phyloP scores from a whole-genome alignment of 495 filamentous ascomycete species.

The Hypoxylon lenormandii region DNA sequence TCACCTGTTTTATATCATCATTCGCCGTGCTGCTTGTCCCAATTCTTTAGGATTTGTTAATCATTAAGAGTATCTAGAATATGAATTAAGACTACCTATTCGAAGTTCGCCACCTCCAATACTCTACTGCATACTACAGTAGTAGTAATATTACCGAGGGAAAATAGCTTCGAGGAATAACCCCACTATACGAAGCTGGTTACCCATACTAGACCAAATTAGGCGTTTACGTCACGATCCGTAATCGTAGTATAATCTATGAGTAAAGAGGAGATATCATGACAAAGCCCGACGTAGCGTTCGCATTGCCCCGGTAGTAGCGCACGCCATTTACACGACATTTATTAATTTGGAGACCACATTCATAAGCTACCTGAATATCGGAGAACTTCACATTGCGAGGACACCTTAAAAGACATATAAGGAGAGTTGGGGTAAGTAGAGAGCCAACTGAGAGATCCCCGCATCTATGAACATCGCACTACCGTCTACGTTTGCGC shows the following conservation, averaged over 20 bases:
- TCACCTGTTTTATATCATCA: conserved; percentile 6
- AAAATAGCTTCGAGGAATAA: no score
- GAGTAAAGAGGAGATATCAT: conserved; percentile 20
- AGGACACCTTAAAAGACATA: conserved; percentile 8
- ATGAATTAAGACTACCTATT: no score
- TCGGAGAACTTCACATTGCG: background rate
- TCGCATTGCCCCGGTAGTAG: background rate
- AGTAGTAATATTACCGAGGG: no score
- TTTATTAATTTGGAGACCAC: conserved; percentile 18
- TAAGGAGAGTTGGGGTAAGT: background rate
- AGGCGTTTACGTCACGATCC: conserved; percentile 43
- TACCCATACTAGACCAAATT: conserved; percentile 10
- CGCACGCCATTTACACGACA: conserved; percentile 28
- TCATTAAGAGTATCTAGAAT: no score
- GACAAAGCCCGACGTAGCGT: conserved; percentile 31
- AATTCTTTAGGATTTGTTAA: no score
- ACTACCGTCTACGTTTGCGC: conserved; percentile 2
- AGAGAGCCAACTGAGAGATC: conserved; percentile 1
- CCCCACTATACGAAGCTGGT: background rate
- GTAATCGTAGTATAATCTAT: conserved; percentile 40
- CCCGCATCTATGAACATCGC: conserved; percentile 36
- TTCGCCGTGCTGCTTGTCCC: no score
- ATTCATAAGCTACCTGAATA: background rate
- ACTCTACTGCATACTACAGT: no score
- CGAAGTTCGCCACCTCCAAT: no score